These are phyloP conservation scores for Friedmanniomyces endolithicus DNA, from an alignment of 495 filamentous ascomycete genomes.

Conservation along the genomic window DNA sequence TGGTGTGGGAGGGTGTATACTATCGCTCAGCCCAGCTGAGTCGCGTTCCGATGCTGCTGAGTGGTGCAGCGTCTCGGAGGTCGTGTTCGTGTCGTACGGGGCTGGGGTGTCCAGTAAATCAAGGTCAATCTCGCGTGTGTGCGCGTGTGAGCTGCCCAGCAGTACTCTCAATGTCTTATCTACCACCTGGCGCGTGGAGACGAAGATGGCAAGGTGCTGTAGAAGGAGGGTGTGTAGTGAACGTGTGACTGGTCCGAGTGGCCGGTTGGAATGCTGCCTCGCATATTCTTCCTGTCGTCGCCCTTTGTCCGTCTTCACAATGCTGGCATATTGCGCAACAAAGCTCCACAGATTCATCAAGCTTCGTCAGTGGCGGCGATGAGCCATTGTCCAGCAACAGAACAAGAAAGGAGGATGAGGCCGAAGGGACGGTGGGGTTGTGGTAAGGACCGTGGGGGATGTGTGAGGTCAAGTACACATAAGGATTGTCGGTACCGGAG, in stretches of 20 bases:
- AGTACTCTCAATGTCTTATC: neutral
- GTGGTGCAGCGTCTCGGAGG: neutral
- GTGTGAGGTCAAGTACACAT: neutral
- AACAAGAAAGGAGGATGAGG: neutral
- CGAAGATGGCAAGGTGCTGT: neutral
- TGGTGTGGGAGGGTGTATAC: neutral
- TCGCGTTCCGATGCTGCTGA: neutral
- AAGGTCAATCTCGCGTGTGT: neutral
- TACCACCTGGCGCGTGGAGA: neutral
- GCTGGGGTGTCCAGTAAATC: neutral
- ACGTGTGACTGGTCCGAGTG: neutral
- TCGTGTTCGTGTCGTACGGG: neutral
- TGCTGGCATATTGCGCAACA: neutral
- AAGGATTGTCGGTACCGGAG: neutral
- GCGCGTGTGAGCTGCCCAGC: neutral
- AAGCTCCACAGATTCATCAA: neutral
- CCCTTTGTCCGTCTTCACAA: neutral
- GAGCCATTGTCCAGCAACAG: neutral
- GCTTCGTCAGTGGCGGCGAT: neutral
- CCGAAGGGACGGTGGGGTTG: neutral
- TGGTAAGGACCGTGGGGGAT: neutral
- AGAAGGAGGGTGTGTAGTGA: constrained; percentile 1
- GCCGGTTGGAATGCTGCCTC: neutral
- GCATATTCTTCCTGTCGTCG: neutral
- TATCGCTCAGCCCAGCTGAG: constrained; percentile 11